Percentiles rank a stretch among this genome's conserved stretches.
Evolutionary conservation across 1,139 yeast genomes (phyloP).

Genomic region (Suhomyces terraborum): DNA sequence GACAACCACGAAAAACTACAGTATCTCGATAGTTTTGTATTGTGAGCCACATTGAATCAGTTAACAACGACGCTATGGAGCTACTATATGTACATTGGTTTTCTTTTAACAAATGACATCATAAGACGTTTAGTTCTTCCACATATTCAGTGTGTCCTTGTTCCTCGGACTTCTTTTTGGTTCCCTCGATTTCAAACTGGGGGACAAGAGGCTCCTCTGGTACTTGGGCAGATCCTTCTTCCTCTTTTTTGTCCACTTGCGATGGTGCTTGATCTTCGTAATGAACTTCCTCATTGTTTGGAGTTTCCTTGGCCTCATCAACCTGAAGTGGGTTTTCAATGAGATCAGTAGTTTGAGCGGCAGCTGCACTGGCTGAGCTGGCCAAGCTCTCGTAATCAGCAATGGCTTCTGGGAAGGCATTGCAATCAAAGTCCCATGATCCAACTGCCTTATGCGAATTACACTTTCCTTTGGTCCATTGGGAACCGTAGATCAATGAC

Average conservation of each 20-base stretch:
- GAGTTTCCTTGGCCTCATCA: conserved; percentile 31
- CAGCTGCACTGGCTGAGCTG: conserved; percentile 2
- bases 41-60: conserved; percentile 3
- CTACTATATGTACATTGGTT: conserved; percentile 1
- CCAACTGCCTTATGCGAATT: conserved; percentile 56
- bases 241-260: conserved; percentile 10
- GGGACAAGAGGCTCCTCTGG: conserved; percentile 21
- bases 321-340: conserved; percentile 20
- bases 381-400: conserved; percentile 26
- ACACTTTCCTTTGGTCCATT: conserved; percentile 78
- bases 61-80: conserved; percentile 3
- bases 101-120: not conserved
- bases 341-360: conserved; percentile 7
- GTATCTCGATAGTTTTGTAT: not conserved
- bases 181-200: conserved; percentile 26
- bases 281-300: conserved; percentile 10
- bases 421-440: conserved; percentile 88
- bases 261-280: conserved; percentile 6
- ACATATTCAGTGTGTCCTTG: conserved; percentile 11
- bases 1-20: too few relatives aligned
- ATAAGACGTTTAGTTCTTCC: too few relatives aligned
- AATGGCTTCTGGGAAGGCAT: conserved; percentile 44
- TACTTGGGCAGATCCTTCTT: not conserved
- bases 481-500: conserved; percentile 76
- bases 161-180: conserved; percentile 12